Base-by-base conservation (phyloP, 1,284 basidiomycete species). In the Tetrapyrgos nigripes region DNA sequence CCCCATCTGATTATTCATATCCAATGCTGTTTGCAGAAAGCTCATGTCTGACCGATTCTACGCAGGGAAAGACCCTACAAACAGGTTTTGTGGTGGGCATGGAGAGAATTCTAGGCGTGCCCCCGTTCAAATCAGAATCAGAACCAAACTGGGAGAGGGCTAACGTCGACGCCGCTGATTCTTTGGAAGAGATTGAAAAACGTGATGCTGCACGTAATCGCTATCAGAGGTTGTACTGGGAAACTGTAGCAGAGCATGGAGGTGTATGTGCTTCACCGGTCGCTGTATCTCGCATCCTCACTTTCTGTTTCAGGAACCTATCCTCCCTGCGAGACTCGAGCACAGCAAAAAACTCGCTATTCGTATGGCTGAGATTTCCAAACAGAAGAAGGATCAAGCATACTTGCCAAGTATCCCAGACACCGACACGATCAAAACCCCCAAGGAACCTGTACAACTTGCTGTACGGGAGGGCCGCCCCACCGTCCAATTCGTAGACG, bases 201-300 rank as follows among this genome's bases (percentile, higher is more conserved):
- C 81, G 84, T 61, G 81, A 87, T 62, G 76, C 75, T 57, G 82
- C 82, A 35, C 83, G 87, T 29, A 81, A 85, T 60, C 82, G 88
- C 14, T 91, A 91, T 67, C 84, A 88, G 64, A 81, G 87, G 35
- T 74, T 85, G 53, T 91, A 89, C 71, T 92, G 89, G 88, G 90
- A 92, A 69, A 83, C 87, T 47, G 80, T 87, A 29, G 78, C 79
- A 13, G 90, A 92, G 64, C 83, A 82, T 61, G 78, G 81, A 62
- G 72, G 83, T 70, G 90, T 90, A 67, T 45, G 85, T 76, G 17
- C 51, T 2, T 21, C 47, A 23, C 21, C 28, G 50, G 43, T 27
- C 8, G 52, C 19, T 47, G 28, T 14, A 50, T 46, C 17, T 45
- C 17, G 40, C 55, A 6, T 57, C 19, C 26, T 52, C 17, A 23